Evolutionary conservation across 768 basidiomycete genomes (phyloP), one percentile per base, ranked within the genome.

Genomic region (Calvatia gigantea): DNA sequence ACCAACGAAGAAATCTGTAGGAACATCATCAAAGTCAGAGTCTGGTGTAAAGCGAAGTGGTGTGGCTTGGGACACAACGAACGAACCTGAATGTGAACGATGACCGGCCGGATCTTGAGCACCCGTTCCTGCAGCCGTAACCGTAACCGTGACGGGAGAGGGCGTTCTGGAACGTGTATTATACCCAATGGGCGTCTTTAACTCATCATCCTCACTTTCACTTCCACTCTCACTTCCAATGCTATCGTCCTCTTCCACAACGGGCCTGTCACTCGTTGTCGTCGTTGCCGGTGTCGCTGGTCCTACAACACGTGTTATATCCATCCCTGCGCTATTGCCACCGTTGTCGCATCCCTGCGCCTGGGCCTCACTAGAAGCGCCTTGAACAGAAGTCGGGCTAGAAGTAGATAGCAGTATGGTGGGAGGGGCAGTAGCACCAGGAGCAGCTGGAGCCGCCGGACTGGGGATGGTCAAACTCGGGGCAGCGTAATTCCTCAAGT

Each of bases 401-500:
- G n/a, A n/a, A n/a, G n/a, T n/a, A n/a, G n/a, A n/a, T n/a, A n/a
- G n/a, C n/a, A n/a, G n/a, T n/a, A n/a, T n/a, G n/a, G n/a, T 37
- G 12, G 41, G 9, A 42, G 19, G 17, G 2, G 17, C 21, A 21
- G 6, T 21, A 7, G 9, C 11, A 23, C 28, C 3, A 9, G 47
- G n/a, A n/a, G 47, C 11, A 27, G 39, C 29, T 15, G 50, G 17
- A 12, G 58, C 41, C 19, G 35, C 31, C 9, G 48, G 21, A 50
- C 37, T 19, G 21, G 58, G 27, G 27, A 12, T 17, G 37, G 43
- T n/a, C 32, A 23, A n/a, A 33, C 57, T 55, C n/a, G 81, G 80
- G 5, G 78, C 77, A 7, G 79, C 77, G 59, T 82, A 82, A 66
- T 81, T 82, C 59, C 69, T 69, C 56, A 81, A 62, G 48, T 73